Conservation (phyloP, 164 flowering plant species). For the Cinnamomum micranthum region DNA sequence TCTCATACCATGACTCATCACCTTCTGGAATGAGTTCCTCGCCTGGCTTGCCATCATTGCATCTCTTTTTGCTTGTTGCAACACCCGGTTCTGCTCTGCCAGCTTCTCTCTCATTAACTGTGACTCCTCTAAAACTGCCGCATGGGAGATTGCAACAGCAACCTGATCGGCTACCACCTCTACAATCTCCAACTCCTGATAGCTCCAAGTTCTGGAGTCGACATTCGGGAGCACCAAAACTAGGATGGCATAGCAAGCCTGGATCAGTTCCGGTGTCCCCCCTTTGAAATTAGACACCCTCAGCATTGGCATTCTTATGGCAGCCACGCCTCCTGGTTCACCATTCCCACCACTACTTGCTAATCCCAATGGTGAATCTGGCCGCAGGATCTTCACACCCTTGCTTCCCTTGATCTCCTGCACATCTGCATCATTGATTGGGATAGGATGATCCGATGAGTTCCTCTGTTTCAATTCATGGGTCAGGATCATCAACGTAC, state of each 20-base stretch:
- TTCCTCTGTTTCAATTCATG: slow-evolving; percentile 58
- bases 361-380: slow-evolving; percentile 55
- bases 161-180: slow-evolving; percentile 97
- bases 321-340: slow-evolving; percentile 74
- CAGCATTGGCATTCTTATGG: slow-evolving; percentile 94
- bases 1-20: slow-evolving; percentile 83
- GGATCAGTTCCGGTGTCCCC: slow-evolving; percentile 76
- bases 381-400: slow-evolving; percentile 52
- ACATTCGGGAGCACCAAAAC: slow-evolving; percentile 78
- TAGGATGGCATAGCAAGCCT: slow-evolving; percentile 72
- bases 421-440: slow-evolving; percentile 60
- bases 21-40: slow-evolving; percentile 74
- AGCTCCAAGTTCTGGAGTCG: slow-evolving; percentile 52
- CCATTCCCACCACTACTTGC: slow-evolving; percentile 48
- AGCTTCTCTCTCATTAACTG: slow-evolving; percentile 82
- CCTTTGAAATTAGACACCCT: slow-evolving; percentile 83
- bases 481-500: slow-evolving; percentile 65
- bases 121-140: slow-evolving; percentile 90
- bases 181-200: slow-evolving; percentile 80
- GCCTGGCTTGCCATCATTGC: slow-evolving; percentile 97
- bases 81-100: slow-evolving; percentile 74
- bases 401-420: slow-evolving; percentile 46
- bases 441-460: slow-evolving; percentile 35
- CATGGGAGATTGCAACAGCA: slow-evolving; percentile 96
- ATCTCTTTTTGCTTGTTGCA: slow-evolving; percentile 67